Evolutionary conservation across 1,284 basidiomycete species (phyloP), one percentile per base, ranked within the genome.

Genomic region (Microbotryum saponariae): DNA sequence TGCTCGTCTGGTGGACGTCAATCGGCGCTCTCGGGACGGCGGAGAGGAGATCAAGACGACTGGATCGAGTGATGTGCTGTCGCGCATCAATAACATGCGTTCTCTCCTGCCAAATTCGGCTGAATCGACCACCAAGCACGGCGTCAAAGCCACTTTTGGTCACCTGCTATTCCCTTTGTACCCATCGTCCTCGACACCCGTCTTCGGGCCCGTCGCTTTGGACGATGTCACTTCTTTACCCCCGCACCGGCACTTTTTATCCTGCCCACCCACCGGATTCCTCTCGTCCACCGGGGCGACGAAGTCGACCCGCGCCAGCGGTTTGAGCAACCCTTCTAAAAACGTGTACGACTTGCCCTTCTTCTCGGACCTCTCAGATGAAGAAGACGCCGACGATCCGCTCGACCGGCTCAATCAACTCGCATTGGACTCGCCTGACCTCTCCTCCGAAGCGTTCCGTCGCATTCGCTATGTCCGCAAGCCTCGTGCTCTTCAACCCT

Each of bases 81-180:
- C 14, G 23, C 21, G 27, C 48, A 50, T 23, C 48, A n/a, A 50
- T 2, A 16, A n/a, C 1, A 50, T 23, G 27, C 4, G 21, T 20
- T 58, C 50, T 58, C 51, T 23, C n/a, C 27, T 52, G 47, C 27
- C 29, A 23, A 29, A 21, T 33, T 50, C 21, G 51, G 54, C 47
- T 37, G 47, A n/a, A 37, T 21, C 12, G 20, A n/a, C 6, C 14
- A 51, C 1, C 9, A 48, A 55, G 49, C 54, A 59, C 42, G 57
- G 58, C 8, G 16, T 69, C 49, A 45, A 27, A 31, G 67, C 61
- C 7, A 27, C 52, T 21, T 57, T 64, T 16, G 67, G 67, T 14
- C 65, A 66, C 23, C 56, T 69, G 6, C 48, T 53, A 4, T 67
- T 61, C 59, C 67, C 67, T n/a, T 9, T 59, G 27, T 64, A 58